phyloP scores from a whole-genome alignment of 2,329 filamentous ascomycete species.

The Penicillium brevicompactum region DNA sequence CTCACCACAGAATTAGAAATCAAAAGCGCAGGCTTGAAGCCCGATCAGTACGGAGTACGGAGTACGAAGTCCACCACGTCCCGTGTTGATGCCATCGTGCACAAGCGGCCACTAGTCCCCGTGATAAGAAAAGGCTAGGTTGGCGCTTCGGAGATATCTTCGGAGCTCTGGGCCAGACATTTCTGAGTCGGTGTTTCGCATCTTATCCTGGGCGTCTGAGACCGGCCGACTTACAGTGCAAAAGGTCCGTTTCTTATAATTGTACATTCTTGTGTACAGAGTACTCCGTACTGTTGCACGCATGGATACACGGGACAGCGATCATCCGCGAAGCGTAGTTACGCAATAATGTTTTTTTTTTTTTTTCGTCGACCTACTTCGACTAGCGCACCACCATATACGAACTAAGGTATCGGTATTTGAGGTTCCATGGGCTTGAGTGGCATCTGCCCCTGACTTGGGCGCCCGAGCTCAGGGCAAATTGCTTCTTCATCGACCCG shows the following conservation, averaged over 20 bases:
- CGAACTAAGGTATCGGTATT: not conserved
- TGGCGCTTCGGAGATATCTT: constrained; percentile 20
- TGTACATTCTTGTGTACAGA: not conserved
- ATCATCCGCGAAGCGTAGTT: constrained; percentile 25
- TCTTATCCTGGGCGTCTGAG: not conserved
- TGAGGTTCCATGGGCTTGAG: not conserved
- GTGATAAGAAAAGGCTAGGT: constrained; percentile 2
- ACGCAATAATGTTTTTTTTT: constrained; percentile 16
- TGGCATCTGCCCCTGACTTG: constrained; percentile 1
- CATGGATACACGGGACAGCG: constrained; percentile 2
- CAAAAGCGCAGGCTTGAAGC: constrained; percentile 8
- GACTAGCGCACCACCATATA: constrained; percentile 1
- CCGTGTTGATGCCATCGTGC: constrained; percentile 23
- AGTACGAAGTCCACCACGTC: constrained; percentile 13
- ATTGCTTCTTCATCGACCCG: not conserved
- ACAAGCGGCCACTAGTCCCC: constrained; percentile 18
- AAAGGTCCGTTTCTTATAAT: not conserved
- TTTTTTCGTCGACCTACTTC: not conserved
- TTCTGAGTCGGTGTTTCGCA: constrained; percentile 10
- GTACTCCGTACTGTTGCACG: not conserved
- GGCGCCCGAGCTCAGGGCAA: not conserved
- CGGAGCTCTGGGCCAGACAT: not conserved
- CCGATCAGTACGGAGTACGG: constrained; percentile 15
- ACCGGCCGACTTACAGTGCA: not conserved
- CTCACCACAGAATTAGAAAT: constrained; percentile 1